Evolutionary conservation across 1,139 yeast genomes (phyloP).

Genomic region (Geotrichum europaeum): DNA sequence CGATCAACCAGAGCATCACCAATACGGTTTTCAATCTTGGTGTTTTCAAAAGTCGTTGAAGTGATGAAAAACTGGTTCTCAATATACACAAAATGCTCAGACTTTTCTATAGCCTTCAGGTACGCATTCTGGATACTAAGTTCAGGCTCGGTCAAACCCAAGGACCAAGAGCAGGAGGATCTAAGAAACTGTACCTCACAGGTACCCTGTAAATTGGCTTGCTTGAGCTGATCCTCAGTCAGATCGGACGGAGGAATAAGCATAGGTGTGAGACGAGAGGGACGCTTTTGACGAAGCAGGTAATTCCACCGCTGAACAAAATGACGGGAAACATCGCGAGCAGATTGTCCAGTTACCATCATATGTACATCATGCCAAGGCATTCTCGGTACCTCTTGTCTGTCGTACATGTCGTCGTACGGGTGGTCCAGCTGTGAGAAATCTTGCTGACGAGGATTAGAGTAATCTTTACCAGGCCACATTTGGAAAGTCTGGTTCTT

Average conservation of each 20-base stretch:
- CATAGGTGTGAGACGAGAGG: constrained; percentile 87
- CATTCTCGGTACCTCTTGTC: constrained; percentile 81
- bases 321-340: constrained; percentile 87
- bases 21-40: constrained; percentile 76
- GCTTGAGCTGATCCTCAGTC: constrained; percentile 60
- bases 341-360: constrained; percentile 94
- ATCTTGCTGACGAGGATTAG: constrained; percentile 90
- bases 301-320: constrained; percentile 98
- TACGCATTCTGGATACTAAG: constrained; percentile 92
- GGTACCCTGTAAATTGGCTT: constrained; percentile 67
- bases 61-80: constrained; percentile 94
- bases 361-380: constrained; percentile 99
- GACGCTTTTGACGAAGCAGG: constrained; percentile 83
- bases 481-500: constrained; percentile 40
- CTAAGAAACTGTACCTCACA: constrained; percentile 88
- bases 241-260: constrained; percentile 90
- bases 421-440: constrained; percentile 78
- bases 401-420: constrained; percentile 86
- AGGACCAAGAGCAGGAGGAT: constrained; percentile 89
- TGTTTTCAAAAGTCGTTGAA: constrained; percentile 68
- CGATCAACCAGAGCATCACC: constrained; percentile 97
- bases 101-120: constrained; percentile 79
- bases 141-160: constrained; percentile 80
- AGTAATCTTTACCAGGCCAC: constrained; percentile 96
- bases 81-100: constrained; percentile 88